Evolutionary conservation across 495 filamentous ascomycete genomes (phyloP), one percentile per base, ranked within the genome.

Genomic region (Cryomyces minteri): DNA sequence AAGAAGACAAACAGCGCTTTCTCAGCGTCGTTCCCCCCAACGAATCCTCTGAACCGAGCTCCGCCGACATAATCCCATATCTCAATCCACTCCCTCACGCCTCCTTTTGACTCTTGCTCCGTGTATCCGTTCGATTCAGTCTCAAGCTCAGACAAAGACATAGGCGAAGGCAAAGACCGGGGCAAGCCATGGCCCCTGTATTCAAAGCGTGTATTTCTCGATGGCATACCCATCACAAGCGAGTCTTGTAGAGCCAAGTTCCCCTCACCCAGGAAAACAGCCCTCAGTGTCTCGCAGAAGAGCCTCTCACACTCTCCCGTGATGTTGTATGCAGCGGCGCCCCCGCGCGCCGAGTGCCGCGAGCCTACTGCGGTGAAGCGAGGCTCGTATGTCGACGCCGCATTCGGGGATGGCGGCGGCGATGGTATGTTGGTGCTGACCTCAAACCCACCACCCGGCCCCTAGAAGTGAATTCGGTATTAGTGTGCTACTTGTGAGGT

Each of bases 261-360:
- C 82, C 78, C 73, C 84, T 92, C 87, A 93, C 82, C 87, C 75
- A 85, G 79, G 77, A 95, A 92, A 70, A 82, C 83, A 67, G 77
- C 65, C 64, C 71, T 79, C 79, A 95, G 76, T 69, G 74, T 82
- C 75, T 87, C 83, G 72, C 88, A 95, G 73, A 95, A 90, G 74
- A 95, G 88, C 67, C 88, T 95, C 87, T 94, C 88, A 95, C 88
- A 92, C 84, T 94, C 85, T 84, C 76, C 88, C 84, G 80, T 82
- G 72, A 95, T 93, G 68, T 76, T 77, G 66, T 84, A 76, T 80
- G 81, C 74, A 76, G 87, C 87, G 82, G 84, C 87, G 80, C 77
- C 80, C 73, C 73, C 74, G 59, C 76, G 61, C 61, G 66, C 70
- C 62, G 58, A 47, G 57, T 57, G 9, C 10, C 2, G 34, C 34